Evolutionary conservation across 2,329 filamentous ascomycete species (phyloP).

Genomic region (Monilinia aucupariae): DNA sequence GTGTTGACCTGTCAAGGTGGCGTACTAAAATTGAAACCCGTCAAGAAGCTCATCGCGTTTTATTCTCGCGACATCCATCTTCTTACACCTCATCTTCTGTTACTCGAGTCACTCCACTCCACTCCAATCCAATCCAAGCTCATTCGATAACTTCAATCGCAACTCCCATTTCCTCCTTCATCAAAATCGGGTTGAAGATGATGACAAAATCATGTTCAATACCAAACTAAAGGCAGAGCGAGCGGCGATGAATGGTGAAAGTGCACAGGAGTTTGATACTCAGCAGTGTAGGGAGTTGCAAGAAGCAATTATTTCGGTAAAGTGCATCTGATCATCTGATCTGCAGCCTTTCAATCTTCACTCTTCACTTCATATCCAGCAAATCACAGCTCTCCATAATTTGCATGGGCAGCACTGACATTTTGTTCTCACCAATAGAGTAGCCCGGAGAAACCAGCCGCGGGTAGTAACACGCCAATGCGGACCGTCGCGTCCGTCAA

Average conservation of each 20-base stretch:
- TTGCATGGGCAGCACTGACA: conserved; percentile 16
- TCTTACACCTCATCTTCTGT: neutral
- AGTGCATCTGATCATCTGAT: neutral
- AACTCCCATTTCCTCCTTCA: neutral
- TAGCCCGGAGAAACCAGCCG: neutral
- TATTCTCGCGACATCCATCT: neutral
- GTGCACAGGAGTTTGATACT: conserved; percentile 20
- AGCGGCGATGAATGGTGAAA: conserved; percentile 19
- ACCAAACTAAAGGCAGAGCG: conserved; percentile 12
- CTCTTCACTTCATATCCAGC: neutral
- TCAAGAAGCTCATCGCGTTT: neutral
- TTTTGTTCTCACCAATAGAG: conserved; percentile 1
- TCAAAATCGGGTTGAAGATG: neutral
- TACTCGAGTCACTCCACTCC: neutral
- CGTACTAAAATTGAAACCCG: neutral
- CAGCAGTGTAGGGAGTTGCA: conserved; percentile 20
- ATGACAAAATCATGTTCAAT: neutral
- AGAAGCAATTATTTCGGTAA: conserved; percentile 23
- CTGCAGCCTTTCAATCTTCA: too few relatives aligned
- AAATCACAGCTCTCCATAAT: neutral
- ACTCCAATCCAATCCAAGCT: neutral
- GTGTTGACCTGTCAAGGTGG: neutral
- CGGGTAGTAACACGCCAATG: neutral
- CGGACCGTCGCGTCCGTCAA: neutral
- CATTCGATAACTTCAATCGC: too few relatives aligned